Evolutionary conservation across 495 filamentous ascomycete species (phyloP).

Genomic region (Lepraria neglecta): DNA sequence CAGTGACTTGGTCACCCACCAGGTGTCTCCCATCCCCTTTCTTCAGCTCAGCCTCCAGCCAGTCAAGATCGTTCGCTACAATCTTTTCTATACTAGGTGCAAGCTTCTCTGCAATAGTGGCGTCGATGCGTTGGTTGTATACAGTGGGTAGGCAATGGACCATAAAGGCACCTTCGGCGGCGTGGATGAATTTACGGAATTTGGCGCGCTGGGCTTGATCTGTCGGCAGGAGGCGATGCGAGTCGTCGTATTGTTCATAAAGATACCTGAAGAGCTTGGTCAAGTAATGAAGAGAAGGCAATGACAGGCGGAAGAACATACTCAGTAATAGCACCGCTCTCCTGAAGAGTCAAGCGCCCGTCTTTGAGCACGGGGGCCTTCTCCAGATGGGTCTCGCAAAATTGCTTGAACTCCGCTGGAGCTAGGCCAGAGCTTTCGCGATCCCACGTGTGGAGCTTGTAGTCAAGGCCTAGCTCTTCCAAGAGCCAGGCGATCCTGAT

Average conservation of each 20-base stretch:
- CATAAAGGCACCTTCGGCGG: constrained; percentile 37
- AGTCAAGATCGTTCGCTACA: constrained; percentile 35
- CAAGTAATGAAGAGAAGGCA: neutral
- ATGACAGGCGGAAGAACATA: constrained; percentile 2
- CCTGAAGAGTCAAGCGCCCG: constrained; percentile 30
- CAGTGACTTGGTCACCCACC: constrained; percentile 33
- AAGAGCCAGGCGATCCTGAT: constrained; percentile 41
- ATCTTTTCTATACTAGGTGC: constrained; percentile 30
- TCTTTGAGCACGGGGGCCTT: constrained; percentile 37
- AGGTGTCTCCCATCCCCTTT: constrained; percentile 30
- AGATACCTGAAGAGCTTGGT: constrained; percentile 28
- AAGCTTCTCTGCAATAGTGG: constrained; percentile 21
- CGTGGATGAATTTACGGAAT: constrained; percentile 35
- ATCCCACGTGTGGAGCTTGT: constrained; percentile 30
- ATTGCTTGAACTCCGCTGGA: constrained; percentile 31
- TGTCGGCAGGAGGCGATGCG: constrained; percentile 29
- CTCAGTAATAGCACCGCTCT: constrained; percentile 39
- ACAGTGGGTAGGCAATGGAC: constrained; percentile 34
- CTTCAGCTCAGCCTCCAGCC: constrained; percentile 31
- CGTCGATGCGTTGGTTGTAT: constrained; percentile 32
- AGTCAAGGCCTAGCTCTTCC: constrained; percentile 34
- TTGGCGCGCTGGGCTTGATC: constrained; percentile 22
- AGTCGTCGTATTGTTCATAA: constrained; percentile 35
- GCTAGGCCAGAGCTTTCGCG: constrained; percentile 30
- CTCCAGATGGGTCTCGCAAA: constrained; percentile 30